Conservation (phyloP, 306 rosid species). For the Clitoria ternatea region DNA sequence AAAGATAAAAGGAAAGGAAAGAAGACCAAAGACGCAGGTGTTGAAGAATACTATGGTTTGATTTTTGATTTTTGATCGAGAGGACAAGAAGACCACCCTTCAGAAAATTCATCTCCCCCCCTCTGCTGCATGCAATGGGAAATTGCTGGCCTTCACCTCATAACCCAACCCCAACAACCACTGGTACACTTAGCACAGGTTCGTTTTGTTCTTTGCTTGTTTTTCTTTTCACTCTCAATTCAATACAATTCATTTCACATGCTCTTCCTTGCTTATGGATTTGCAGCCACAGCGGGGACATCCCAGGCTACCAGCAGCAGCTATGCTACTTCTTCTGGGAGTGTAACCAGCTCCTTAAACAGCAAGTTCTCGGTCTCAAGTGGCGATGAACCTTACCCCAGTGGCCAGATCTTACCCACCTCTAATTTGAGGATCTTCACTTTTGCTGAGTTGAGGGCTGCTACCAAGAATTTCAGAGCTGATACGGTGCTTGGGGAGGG, state of each 20-base stretch:
- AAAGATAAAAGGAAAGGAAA: neutral
- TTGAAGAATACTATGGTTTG: neutral
- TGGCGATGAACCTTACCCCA: slow-evolving; percentile 41
- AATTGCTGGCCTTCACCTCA: slow-evolving; percentile 65
- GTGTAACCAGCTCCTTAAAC: slow-evolving; percentile 40
- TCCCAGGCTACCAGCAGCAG: slow-evolving; percentile 52
- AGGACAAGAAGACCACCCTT: neutral
- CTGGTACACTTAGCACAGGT: slow-evolving; percentile 56
- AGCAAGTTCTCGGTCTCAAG: slow-evolving; percentile 65
- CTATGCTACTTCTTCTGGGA: slow-evolving; percentile 43
- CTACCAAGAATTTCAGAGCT: slow-evolving; percentile 74
- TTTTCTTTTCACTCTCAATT: neutral
- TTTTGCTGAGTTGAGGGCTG: slow-evolving; percentile 62
- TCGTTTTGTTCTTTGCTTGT: neutral
- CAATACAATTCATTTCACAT: neutral
- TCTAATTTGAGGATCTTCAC: slow-evolving; percentile 66
- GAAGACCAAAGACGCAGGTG: neutral
- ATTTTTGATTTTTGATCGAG: neutral
- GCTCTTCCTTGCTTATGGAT: neutral
- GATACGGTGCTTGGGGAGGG: slow-evolving; percentile 92
- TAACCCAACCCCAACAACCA: slow-evolving; percentile 28
- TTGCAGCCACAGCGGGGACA: slow-evolving; percentile 33
- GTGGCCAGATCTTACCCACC: slow-evolving; percentile 73
- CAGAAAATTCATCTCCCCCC: neutral
- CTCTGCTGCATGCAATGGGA: slow-evolving; percentile 46